A percentile compares a stretch with the other conserved stretches of the same genome.
Conservation (phyloP, 345 rosid genomes). For the Eucalyptus marginata region DNA sequence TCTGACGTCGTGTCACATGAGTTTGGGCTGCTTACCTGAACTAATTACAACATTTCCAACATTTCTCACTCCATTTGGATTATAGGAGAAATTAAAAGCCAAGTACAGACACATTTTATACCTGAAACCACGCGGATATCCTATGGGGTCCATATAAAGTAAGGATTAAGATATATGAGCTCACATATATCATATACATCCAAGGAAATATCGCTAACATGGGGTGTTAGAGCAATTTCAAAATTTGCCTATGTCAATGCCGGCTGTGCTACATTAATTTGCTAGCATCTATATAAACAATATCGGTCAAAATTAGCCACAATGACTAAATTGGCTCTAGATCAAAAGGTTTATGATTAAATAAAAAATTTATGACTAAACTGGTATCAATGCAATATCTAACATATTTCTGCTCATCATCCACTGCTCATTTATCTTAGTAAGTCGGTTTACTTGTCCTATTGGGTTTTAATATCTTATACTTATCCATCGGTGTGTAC, state of each 20-base stretch:
- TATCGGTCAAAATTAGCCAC: neutral
- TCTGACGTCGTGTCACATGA: neutral
- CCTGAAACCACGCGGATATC: neutral
- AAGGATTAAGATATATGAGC: neutral
- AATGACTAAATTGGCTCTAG: too few relatives aligned
- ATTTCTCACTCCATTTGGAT: neutral
- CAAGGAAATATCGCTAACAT: neutral
- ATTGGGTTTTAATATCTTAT: too few relatives aligned
- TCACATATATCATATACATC: neutral
- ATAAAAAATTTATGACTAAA: too few relatives aligned
- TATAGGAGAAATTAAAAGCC: neutral
- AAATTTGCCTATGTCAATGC: fast-evolving
- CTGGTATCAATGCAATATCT: fast-evolving
- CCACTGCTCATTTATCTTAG: neutral
- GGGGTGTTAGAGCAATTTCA: neutral
- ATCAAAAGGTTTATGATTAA: too few relatives aligned
- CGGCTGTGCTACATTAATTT: fast-evolving
- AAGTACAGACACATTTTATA: too few relatives aligned
- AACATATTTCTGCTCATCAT: too few relatives aligned
- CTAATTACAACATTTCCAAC: neutral
- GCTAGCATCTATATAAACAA: fast-evolving
- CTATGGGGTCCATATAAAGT: neutral
- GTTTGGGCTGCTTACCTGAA: neutral
- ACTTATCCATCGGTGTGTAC: too few relatives aligned
- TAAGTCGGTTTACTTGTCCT: too few relatives aligned